phyloP scores from a whole-genome alignment of 2,329 filamentous ascomycete genomes.

The Emergomyces orientalis region DNA sequence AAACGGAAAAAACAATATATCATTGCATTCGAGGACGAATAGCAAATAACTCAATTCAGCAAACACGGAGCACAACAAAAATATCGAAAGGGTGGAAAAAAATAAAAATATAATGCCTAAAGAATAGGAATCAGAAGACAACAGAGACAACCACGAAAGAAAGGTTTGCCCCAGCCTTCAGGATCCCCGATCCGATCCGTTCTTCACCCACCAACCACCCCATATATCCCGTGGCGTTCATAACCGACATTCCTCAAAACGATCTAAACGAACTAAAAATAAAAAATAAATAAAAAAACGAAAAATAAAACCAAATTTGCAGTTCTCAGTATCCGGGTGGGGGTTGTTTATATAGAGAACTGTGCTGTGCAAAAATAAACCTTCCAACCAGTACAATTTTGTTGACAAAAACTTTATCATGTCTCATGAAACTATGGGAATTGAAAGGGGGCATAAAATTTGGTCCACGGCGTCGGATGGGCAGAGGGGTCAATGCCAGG shows the following conservation, averaged over 20 bases:
- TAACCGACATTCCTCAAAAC: not conserved
- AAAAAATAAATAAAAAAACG: not conserved
- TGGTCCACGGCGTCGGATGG: not conserved
- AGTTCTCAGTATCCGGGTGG: not conserved
- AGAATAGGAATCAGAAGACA: not conserved
- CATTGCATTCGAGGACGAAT: not conserved
- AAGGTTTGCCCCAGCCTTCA: not conserved
- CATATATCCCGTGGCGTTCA: not conserved
- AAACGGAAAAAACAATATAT: not conserved
- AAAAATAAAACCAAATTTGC: not conserved
- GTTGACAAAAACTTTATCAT: conserved; percentile 7
- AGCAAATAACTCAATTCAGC: not conserved
- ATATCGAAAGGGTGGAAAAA: not conserved
- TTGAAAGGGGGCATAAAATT: conserved; percentile 7
- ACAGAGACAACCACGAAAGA: not conserved
- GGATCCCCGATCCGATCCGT: not conserved
- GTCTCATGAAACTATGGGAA: conserved; percentile 6
- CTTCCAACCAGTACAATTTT: not conserved
- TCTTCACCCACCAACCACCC: not conserved
- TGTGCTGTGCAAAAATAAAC: not conserved
- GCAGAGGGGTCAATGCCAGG: not conserved
- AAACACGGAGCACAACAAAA: not conserved
- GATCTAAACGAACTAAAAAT: not conserved
- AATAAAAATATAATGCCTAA: not conserved
- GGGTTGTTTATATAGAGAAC: conserved; percentile 1